Evolutionary conservation across 768 basidiomycete genomes (phyloP), one percentile per base, ranked within the genome.

Genomic region (Mycena haematopus): DNA sequence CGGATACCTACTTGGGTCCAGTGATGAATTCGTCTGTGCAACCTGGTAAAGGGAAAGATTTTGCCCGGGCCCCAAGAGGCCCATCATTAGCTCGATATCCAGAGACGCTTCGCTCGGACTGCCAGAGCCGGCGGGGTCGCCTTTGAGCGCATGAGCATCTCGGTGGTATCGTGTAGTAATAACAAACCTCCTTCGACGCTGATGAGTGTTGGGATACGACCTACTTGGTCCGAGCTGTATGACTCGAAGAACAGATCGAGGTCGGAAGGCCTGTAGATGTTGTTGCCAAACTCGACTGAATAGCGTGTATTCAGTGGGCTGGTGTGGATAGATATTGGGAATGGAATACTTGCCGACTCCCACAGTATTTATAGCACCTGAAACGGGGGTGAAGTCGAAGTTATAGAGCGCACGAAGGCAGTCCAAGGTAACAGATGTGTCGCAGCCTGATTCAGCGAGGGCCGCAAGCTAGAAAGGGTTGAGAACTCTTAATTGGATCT

Each of bases 111-210:
- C 29, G 4, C 29, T 9, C 6, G 9, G 29, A 31, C 9, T 9
- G 29, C 29, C 29, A 4, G 29, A 4, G 29, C 4, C 29, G 29
- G 29, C 9, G 9, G 29, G 29, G 29, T 31, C 29, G 29, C 29
- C 29, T 31, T 4, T 9, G 6, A 31, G 19, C 31, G 42, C 13
- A n/a, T 60, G 24, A 60, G 33, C 14, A 47, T 19, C n/a, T n/a
- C n/a, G n/a, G n/a, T n/a, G n/a, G n/a, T n/a, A n/a, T n/a, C n/a
- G n/a, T n/a, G n/a, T n/a, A n/a, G n/a, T n/a, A n/a, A n/a, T n/a
- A n/a, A n/a, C n/a, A 36, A 47, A 61, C 60, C 60, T 49, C 60
- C 60, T 61, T 61, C 60, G 11, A 61, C 27, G 36, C 59, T 60
- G 25, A 60, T 60, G 13, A 60, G 46, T 22, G 52, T 54, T 27